Conservation (phyloP, 768 basidiomycete species). For the Naematelia encephala region DNA sequence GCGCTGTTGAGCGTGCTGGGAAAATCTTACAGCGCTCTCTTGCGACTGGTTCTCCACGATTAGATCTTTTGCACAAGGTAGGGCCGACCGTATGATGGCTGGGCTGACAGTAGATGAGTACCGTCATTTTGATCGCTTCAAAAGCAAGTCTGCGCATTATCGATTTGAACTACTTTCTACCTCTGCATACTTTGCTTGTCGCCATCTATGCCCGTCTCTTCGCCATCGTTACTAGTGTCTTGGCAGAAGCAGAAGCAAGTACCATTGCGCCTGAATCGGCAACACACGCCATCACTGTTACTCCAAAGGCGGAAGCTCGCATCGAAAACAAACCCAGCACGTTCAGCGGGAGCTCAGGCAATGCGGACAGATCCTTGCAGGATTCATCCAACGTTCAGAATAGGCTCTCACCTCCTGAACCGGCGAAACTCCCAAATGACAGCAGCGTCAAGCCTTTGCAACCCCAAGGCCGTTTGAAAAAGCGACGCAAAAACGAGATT, state of each 20-base stretch:
- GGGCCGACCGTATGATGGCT: not conserved
- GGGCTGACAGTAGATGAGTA: slow-evolving; percentile 10
- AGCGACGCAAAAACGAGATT: slow-evolving; percentile 15
- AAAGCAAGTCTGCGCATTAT: slow-evolving; percentile 22
- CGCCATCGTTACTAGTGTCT: slow-evolving; percentile 19
- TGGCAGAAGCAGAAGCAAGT: not conserved
- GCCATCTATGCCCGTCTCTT: slow-evolving; percentile 33
- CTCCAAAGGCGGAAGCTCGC: too few species aligned
- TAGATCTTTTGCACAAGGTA: not conserved
- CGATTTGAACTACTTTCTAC: slow-evolving; percentile 35
- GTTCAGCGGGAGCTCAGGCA: too few species aligned
- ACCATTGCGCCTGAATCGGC: too few species aligned
- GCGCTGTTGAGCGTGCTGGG: slow-evolving; percentile 21
- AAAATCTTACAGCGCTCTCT: not conserved
- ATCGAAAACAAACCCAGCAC: too few species aligned
- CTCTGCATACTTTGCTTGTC: slow-evolving; percentile 25
- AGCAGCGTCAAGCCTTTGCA: too few species aligned
- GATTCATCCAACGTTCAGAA: too few species aligned
- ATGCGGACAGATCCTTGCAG: too few species aligned
- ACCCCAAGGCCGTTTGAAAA: not conserved
- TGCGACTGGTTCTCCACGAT: not conserved
- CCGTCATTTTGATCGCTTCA: slow-evolving; percentile 14
- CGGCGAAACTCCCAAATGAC: too few species aligned
- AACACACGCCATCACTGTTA: too few species aligned
- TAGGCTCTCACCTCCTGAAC: too few species aligned